Evolutionary conservation across 148 eudicot species (phyloP), one percentile per base, ranked within the genome.

Genomic region (Fagopyrum tataricum): DNA sequence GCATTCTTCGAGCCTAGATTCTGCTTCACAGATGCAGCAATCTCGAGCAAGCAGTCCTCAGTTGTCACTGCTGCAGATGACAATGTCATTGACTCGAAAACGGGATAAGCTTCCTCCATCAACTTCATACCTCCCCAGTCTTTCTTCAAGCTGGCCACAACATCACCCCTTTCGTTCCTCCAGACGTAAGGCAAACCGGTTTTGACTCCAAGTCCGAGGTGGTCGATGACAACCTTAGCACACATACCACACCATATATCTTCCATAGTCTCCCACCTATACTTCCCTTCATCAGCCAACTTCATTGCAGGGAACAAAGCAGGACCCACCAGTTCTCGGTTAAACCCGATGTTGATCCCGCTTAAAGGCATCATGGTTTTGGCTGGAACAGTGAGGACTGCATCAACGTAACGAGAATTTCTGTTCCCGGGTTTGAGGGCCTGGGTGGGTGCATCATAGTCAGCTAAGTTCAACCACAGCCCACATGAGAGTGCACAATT

Each of bases 201-300:
- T 72, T 94, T 94, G 72, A 94, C 97, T 23, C 98, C 98, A 7
- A 82, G 59, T 61, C 86, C 83, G 80, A 94, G 37, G 77, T 94
- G 97, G 79, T 90, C 96, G 40, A 90, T 87, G 1, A 90, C 82
- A 17, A 86, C 86, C 84, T 91, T 90, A 39, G 85, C 92, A 75
- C 90, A 86, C 90, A 95, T 87, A 37, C 97, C 97, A 51, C 84
- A 83, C 91, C 96, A 94, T 56, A 94, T 81, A 59, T 94, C 98
- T 77, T 94, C 96, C 80, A 91, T 80, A 8, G 98, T 94, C 80
- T 94, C 98, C 97, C 97, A 94, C 75, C 98, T 86, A n/a, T 84
- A 59, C 73, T 90, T 91, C 41, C 98, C 98, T 87, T 94, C 98
- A 73, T 83, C 84, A 17, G 79, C 76, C 75, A 94, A 75, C 83